A percentile compares a stretch with the other conserved stretches of the same genome.
Conservation (phyloP, 768 basidiomycete species). For the Baorangia bicolor region DNA sequence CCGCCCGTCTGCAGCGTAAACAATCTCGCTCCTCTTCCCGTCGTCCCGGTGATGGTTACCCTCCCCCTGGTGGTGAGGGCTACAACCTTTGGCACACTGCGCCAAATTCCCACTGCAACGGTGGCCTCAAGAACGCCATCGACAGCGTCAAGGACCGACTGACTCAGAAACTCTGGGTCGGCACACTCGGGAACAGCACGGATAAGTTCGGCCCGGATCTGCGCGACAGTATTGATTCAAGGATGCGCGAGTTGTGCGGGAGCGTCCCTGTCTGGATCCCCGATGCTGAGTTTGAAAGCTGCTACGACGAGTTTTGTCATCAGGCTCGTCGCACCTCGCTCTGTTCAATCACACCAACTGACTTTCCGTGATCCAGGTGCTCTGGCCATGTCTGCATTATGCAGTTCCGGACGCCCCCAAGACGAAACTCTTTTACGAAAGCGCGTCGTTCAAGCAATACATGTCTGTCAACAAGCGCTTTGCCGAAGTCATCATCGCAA, state of each 20-base stretch:
- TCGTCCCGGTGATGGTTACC: slow-evolving; percentile 34
- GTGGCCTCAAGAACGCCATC: slow-evolving; percentile 81
- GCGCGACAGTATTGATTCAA: slow-evolving; percentile 52
- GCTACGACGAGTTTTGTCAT: slow-evolving; percentile 87
- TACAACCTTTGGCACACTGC: slow-evolving; percentile 45
- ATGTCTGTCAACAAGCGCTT: slow-evolving; percentile 88
- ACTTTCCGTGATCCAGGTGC: slow-evolving; percentile 40
- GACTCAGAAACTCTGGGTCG: slow-evolving; percentile 59
- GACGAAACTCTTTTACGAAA: slow-evolving; percentile 79
- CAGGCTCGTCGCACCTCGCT: slow-evolving; percentile 44
- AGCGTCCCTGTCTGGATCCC: slow-evolving; percentile 76
- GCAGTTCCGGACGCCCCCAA: slow-evolving; percentile 86
- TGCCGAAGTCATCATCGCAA: slow-evolving; percentile 76
- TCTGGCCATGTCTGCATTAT: slow-evolving; percentile 88
- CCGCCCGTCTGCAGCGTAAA: slow-evolving; percentile 48
- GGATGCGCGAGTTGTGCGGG: slow-evolving; percentile 41
- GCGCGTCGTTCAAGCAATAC: slow-evolving; percentile 80
- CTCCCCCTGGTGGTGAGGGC: slow-evolving; percentile 30
- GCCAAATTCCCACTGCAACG: slow-evolving; percentile 75
- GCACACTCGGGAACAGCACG: slow-evolving; percentile 71
- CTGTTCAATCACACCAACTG: slow-evolving; percentile 18
- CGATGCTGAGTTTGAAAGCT: slow-evolving; percentile 72
- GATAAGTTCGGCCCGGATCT: slow-evolving; percentile 60
- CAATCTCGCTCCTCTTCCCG: slow-evolving; percentile 53
- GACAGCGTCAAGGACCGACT: slow-evolving; percentile 59